These are phyloP conservation scores for Saccharomycopsis sp. DNA, from an alignment of 805 yeast genomes.

Conservation along the genomic window DNA sequence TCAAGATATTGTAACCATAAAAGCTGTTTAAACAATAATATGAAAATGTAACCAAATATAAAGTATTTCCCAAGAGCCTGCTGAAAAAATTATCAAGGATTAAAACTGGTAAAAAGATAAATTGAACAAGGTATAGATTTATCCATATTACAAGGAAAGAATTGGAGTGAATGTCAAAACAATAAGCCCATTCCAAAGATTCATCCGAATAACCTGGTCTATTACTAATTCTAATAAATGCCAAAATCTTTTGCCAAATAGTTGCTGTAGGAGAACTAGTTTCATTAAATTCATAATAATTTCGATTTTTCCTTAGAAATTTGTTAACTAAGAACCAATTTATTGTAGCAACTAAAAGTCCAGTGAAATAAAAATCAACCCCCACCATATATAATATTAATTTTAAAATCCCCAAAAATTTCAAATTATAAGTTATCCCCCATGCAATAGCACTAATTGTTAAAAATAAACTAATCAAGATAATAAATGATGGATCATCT, in stretches of 20 bases:
- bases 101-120: conserved; percentile 65
- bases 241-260: background rate
- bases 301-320: conserved; percentile 43
- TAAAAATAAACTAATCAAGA: conserved; percentile 60
- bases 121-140: conserved; percentile 64
- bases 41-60: conserved; percentile 66
- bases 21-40: conserved; percentile 78
- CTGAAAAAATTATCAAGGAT: conserved; percentile 59
- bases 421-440: conserved; percentile 78
- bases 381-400: conserved; percentile 77
- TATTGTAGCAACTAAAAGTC: conserved; percentile 59
- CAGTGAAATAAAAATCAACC: conserved; percentile 71
- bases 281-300: conserved; percentile 23
- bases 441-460: conserved; percentile 76
- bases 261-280: conserved; percentile 25
- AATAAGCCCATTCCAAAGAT: conserved; percentile 83
- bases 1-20: conserved; percentile 79
- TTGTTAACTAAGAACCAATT: conserved; percentile 69
- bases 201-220: conserved; percentile 33
- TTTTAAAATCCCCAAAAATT: conserved; percentile 50
- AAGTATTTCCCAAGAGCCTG: conserved; percentile 67
- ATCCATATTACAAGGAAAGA: conserved; percentile 81
- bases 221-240: conserved; percentile 7
- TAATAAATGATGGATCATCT: conserved; percentile 86
- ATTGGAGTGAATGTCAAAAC: conserved; percentile 92